Evolutionary conservation across 2,329 filamentous ascomycete genomes (phyloP), one percentile per base, ranked within the genome.

Genomic region (Cylindrodendrum hubeiense): DNA sequence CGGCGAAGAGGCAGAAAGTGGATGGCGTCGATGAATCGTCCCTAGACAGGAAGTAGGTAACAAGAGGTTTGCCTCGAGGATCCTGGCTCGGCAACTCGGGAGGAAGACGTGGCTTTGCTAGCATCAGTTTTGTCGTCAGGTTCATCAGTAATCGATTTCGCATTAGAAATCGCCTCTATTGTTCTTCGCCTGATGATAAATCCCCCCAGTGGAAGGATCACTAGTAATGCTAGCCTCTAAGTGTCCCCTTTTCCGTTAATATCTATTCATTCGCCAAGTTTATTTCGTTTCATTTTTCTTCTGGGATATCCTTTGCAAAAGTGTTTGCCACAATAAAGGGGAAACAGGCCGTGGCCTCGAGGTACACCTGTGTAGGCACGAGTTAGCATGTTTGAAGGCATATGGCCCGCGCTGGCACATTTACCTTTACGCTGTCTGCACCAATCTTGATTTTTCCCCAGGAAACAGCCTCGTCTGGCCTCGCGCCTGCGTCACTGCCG

Each of bases 391-490:
- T 52, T 9, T 17, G 22, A 44, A 46, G 30, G 19, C 9, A 33
- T 15, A 8, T 22, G 21, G 22, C 19, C 8, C 5, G 13, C 3
- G 21, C 26, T 47, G 19, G 6, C 1, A 44, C 4, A 22, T 47
- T 71, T 78, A 94, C 93, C 90, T 98, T 99, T 61, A 98, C 95
- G 73, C 90, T 92, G 68, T 96, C 91, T 1, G 92, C 96, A 56
- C 91, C 93, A 44, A 90, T 85, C 80, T 97, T 98, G 80, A 99
- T 98, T 85, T 99, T 99, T 3, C 96, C 96, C 96, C 96, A 99
- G 67, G 95, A 98, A 17, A 99, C 93, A 5, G 96, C 96, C 82
- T 99, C 96, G 75, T 99, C 96, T 5, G 96, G 96, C 60, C 96
- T 86, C 4, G 96, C 96, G 1, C 96, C 96, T 0, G 96, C 95